Evolutionary conservation across 208 protist genomes (phyloP), one percentile per base, ranked within the genome.

Genomic region (Polymyxa betae): DNA sequence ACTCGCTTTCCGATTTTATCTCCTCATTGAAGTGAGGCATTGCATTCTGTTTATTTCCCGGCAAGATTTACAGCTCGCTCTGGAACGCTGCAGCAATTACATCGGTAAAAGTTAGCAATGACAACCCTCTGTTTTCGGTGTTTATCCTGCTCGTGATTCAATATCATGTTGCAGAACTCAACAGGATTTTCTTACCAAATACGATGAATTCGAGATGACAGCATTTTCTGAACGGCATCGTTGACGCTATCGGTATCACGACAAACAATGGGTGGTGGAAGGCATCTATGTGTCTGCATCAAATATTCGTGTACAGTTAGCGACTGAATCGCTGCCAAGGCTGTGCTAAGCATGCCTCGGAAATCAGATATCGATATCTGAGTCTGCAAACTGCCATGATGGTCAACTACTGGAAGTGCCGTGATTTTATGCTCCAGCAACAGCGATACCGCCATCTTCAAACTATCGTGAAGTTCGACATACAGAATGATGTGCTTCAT

Each of bases 341-440:
- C n/a, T n/a, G 40, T 45, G 40, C 40, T 35, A 43, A 82, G 5
- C 5, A 82, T n/a, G 72, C 72, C 40, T 12, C 72, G 5, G 35
- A 82, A 82, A 82, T 82, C 72, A 82, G 72, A 82, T 5, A 43
- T 82, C 72, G 72, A 82, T n/a, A 82, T 20, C n/a, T 82, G 72
- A 20, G 72, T 45, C 10, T 16, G 12, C 12, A 82, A 20, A 12
- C 16, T 43, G 5, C 72, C 72, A 35, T 35, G 16, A n/a, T 82
- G 16, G n/a, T 82, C 40, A 5, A 82, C n/a, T 45, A 82, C 72
- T 20, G 72, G 72, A 82, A 82, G 16, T 12, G 35, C 72, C n/a
- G 35, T 82, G 72, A 82, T n/a, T 5, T 43, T 5, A 43, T 82
- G 72, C 16, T 5, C 5, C 35, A 82, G 72, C 72, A 82, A 45